A percentile compares a stretch with the other conserved stretches of the same genome.
These are phyloP conservation scores for Kondoa malvinella DNA, from an alignment of 768 basidiomycete species.

Conservation along the genomic window DNA sequence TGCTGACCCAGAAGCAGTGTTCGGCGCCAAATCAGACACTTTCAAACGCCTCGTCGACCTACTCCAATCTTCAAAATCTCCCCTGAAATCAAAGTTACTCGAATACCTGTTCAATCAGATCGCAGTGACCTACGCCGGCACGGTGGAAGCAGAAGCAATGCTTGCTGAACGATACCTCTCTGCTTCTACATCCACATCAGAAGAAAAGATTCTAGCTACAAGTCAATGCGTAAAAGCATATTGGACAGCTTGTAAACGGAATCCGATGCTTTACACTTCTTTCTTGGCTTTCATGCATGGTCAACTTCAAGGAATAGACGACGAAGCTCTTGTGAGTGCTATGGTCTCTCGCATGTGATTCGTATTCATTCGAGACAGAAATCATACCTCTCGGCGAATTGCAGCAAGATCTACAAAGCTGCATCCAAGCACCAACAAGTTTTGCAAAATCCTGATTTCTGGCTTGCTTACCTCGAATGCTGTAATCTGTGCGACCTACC, in stretches of 20 bases:
- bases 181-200: background rate
- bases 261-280: background rate
- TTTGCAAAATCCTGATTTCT: background rate
- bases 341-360: no score
- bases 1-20: background rate
- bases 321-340: background rate
- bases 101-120: background rate
- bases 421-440: background rate
- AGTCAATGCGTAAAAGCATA: background rate
- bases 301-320: background rate
- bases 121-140: background rate
- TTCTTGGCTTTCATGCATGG: background rate
- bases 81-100: background rate
- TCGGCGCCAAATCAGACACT: background rate
- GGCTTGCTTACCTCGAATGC: background rate
- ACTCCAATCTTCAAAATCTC: background rate
- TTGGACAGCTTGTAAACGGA: background rate
- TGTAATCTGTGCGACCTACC: background rate
- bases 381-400: background rate
- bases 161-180: background rate
- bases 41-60: background rate
- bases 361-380: no score
- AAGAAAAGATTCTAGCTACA: background rate
- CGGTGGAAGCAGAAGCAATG: background rate
- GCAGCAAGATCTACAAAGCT: background rate